Evolutionary conservation across 2,329 filamentous ascomycete genomes (phyloP).

Genomic region (Alternaria hordeiaustralica): DNA sequence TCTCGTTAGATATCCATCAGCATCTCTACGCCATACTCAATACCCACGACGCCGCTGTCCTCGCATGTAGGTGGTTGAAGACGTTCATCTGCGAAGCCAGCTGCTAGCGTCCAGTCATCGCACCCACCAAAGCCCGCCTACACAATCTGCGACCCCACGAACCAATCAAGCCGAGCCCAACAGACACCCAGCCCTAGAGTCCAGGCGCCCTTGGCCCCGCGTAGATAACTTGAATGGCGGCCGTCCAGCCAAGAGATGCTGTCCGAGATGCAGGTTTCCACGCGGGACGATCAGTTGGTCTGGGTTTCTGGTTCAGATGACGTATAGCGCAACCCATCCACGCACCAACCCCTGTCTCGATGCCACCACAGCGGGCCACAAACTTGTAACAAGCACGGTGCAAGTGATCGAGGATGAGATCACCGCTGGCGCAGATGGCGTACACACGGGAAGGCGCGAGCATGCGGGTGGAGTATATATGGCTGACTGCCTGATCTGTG

Average conservation of each 20-base stretch:
- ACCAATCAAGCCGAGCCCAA: background rate
- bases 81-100: background rate
- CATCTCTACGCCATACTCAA: background rate
- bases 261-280: conserved; percentile 15
- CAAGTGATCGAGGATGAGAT: conserved; percentile 23
- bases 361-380: conserved; percentile 15
- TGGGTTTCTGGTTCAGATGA: conserved; percentile 14
- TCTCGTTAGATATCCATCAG: background rate
- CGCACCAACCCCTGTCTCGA: conserved; percentile 16
- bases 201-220: background rate
- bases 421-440: conserved; percentile 19
- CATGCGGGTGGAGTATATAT: conserved; percentile 8
- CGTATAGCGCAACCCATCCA: conserved; percentile 17
- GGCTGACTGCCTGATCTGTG: background rate
- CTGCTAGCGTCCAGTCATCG: background rate
- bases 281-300: conserved; percentile 24
- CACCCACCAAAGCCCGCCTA: background rate
- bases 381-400: conserved; percentile 12
- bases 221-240: background rate
- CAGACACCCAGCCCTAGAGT: background rate
- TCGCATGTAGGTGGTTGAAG: background rate
- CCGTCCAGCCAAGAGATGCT: background rate
- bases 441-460: conserved; percentile 1
- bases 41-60: background rate
- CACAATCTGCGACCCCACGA: background rate